Conservation (phyloP, 1,284 basidiomycete species). For the Ustilago curta region DNA sequence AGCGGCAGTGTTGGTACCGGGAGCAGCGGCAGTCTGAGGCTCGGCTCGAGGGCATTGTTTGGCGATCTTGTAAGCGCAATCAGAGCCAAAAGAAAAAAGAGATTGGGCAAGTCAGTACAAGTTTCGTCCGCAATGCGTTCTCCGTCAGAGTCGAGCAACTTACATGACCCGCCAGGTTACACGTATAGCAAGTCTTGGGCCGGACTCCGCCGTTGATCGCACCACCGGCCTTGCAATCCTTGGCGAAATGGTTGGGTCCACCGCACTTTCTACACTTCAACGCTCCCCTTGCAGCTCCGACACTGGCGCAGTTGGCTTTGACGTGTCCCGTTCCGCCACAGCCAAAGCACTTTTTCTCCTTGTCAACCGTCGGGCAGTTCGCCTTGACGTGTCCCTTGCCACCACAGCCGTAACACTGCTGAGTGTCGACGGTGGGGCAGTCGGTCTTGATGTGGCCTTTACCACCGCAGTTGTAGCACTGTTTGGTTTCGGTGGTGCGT, state of each 20-base stretch:
- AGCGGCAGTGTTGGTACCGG: constrained; percentile 30
- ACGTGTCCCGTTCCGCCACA: constrained; percentile 28
- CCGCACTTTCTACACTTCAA: constrained; percentile 42
- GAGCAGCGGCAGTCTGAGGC: constrained; percentile 17
- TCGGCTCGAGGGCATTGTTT: constrained; percentile 33
- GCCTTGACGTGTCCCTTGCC: constrained; percentile 24
- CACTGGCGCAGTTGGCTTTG: constrained; percentile 11
- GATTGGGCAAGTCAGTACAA: neutral
- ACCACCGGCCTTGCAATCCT: constrained; percentile 36
- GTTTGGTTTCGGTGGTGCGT: constrained; percentile 45
- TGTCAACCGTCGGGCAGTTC: constrained; percentile 17
- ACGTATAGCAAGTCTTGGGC: constrained; percentile 40
- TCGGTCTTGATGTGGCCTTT: constrained; percentile 47
- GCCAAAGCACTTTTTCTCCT: constrained; percentile 17
- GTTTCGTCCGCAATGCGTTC: neutral
- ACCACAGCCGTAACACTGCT: constrained; percentile 32
- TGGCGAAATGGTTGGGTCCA: constrained; percentile 36
- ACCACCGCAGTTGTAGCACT: constrained; percentile 55
- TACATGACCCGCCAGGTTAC: constrained; percentile 42
- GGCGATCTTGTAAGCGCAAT: constrained; percentile 26
- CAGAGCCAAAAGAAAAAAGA: neutral
- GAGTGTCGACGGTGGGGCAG: constrained; percentile 30
- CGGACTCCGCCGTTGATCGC: constrained; percentile 1
- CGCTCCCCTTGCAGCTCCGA: neutral
- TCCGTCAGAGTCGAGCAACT: neutral